A percentile compares a stretch with the other conserved stretches of the same genome.
These are phyloP conservation scores for Chaetomiaceae sp. DNA, from an alignment of 2,329 filamentous ascomycete genomes.

Conservation along the genomic window DNA sequence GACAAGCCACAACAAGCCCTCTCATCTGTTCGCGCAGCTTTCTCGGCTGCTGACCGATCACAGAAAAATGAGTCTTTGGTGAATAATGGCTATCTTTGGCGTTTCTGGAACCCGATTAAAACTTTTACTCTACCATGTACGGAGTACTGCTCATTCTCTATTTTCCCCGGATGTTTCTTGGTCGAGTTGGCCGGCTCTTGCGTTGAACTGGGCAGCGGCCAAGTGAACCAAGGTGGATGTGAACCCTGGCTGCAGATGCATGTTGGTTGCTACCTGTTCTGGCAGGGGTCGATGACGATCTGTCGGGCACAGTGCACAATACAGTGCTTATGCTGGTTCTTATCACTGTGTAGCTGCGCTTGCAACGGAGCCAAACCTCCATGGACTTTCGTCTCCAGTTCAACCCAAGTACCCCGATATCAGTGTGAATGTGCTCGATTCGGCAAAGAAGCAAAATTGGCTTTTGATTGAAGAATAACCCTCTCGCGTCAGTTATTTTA, in stretches of 20 bases:
- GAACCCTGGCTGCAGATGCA: conserved; percentile 5
- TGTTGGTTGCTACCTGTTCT: conserved; percentile 5
- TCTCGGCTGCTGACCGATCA: neutral
- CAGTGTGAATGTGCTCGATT: too few relatives aligned
- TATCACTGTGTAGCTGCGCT: neutral
- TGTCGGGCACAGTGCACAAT: neutral
- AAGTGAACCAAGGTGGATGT: too few relatives aligned
- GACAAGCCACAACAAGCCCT: neutral
- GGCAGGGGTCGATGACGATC: neutral
- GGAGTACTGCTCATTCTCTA: neutral
- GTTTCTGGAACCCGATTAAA: neutral
- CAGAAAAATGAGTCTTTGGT: neutral
- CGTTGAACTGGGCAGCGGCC: too few relatives aligned
- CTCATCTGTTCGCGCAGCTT: neutral
- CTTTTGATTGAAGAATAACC: too few relatives aligned
- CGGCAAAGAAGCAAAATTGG: too few relatives aligned
- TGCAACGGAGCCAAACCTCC: too few relatives aligned
- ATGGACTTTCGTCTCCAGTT: too few relatives aligned
- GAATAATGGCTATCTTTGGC: neutral
- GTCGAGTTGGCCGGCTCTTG: neutral
- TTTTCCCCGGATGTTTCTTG: neutral
- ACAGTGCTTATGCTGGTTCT: too few relatives aligned
- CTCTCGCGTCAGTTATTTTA: too few relatives aligned
- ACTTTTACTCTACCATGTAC: too few relatives aligned
- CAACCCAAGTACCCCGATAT: too few relatives aligned